These are phyloP conservation scores for Silene conica DNA, from an alignment of 148 eudicot species.

Conservation along the genomic window DNA sequence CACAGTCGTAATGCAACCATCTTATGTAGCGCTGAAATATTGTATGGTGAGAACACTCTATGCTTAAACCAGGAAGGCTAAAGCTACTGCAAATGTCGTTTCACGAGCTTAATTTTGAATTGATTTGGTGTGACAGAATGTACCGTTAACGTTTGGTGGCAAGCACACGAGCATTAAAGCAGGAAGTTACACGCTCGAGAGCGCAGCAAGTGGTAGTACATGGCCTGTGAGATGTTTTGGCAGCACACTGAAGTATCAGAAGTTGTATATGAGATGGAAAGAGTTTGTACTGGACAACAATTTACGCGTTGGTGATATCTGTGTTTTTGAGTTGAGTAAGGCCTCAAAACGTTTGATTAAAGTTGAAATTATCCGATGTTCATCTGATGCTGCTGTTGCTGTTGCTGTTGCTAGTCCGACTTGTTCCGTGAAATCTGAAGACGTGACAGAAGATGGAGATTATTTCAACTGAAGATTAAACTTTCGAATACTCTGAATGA, in stretches of 20 bases:
- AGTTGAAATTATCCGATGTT: background rate
- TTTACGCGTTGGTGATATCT: conserved; percentile 16
- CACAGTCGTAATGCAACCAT: too few relatives aligned
- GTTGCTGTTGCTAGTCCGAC: background rate
- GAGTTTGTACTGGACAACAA: background rate
- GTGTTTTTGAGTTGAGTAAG: conserved; percentile 15
- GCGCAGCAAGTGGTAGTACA: background rate
- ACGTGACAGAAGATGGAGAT: background rate
- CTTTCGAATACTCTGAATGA: too few relatives aligned
- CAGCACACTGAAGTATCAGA: background rate
- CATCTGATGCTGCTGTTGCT: background rate
- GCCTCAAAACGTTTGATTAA: background rate
- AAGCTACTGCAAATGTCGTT: too few relatives aligned
- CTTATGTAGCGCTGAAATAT: too few relatives aligned
- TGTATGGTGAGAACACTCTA: too few relatives aligned
- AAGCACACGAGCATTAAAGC: background rate
- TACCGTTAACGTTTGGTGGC: background rate
- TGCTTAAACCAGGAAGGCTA: too few relatives aligned
- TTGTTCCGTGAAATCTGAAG: background rate
- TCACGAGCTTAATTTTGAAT: too few relatives aligned
- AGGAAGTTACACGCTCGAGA: background rate
- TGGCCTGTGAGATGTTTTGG: background rate
- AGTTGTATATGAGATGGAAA: conserved; percentile 7
- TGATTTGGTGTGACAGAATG: conserved; percentile 1
- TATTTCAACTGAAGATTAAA: too few relatives aligned